A percentile compares a stretch with the other conserved stretches of the same genome.
Conservation (phyloP, 495 filamentous ascomycete species). For the Aspergillus hancockii region DNA sequence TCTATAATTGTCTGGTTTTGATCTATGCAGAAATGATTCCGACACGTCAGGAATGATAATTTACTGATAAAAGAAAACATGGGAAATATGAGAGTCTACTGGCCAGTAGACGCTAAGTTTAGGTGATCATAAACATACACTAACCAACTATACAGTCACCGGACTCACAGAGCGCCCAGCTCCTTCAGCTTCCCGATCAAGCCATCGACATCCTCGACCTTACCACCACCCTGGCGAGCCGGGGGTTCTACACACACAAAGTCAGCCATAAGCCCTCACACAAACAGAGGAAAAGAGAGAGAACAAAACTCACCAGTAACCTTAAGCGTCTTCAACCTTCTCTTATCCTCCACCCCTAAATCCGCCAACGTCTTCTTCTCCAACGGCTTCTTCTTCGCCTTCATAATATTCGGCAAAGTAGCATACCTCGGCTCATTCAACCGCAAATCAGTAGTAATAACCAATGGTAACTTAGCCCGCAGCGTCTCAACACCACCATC, state of each 20-base stretch:
- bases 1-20: background rate
- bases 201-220: constrained; percentile 95
- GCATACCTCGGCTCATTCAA: constrained; percentile 96
- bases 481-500: constrained; percentile 95
- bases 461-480: constrained; percentile 76
- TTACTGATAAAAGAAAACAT: background rate
- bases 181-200: constrained; percentile 92
- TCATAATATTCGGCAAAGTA: constrained; percentile 98
- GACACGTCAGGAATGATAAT: background rate
- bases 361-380: constrained; percentile 87
- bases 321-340: constrained; percentile 82
- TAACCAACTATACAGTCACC: background rate
- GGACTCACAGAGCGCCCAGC: constrained; percentile 77
- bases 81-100: background rate
- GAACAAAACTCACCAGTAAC: constrained; percentile 66
- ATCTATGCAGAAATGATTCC: background rate
- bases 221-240: constrained; percentile 85
- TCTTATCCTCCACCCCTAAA: constrained; percentile 70
- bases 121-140: constrained; percentile 20
- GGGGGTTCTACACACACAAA: constrained; percentile 68
- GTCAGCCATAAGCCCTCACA: constrained; percentile 23
- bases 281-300: constrained; percentile 4
- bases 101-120: background rate
- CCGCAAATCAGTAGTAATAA: constrained; percentile 92
- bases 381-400: constrained; percentile 99